Base-by-base conservation (phyloP, 768 basidiomycete species). In the Pulveroboletus sp. region DNA sequence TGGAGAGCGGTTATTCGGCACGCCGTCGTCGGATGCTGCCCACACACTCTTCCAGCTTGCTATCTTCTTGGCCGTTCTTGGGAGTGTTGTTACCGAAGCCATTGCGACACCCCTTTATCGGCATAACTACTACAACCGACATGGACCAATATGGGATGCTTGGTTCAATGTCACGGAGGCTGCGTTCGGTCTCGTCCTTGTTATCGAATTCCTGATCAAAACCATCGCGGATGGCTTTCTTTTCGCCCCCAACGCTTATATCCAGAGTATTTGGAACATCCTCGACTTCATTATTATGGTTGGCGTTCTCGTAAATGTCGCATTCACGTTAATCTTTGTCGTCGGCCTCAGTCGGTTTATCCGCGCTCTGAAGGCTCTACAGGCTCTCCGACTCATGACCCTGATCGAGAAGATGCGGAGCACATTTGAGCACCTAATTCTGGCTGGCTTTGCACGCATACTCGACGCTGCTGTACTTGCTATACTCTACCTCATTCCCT, bases 151-250 rank as follows among this genome's bases (percentile, higher is more conserved):
- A n/a, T 80, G 85, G 6, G 76, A 74, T 4, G 77, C 89, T 4
- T 97, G 95, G 95, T 97, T 93, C 67, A 86, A 89, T 61, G 71
- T 94, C 46, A 79, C 84, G 4, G 93, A 96, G 63, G 73, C 78
- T 0, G 70, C 77, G 0, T 85, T 96, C 50, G 86, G 84, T 0
- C 69, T 85, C 55, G 69, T 76, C 5, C 81, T 95, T 18, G 70
- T 94, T 39, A 56, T 83, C 49, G 95, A 98, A 62, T 93, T 93
- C 59, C 46, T 86, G 55, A 82, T 96, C 81, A 97, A 97, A 69
- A 70, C 93, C 64, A 72, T 92, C 41, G 95, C 95, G 1, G 95
- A 98, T 61, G 95, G 95, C 0, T 87, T 95, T 66, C 62, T 87
- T 13, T 93, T 93, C 70, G 84, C 89, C 0, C 93, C 93, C 0